Conservation (phyloP, 164 flowering plant genomes). For the Vitis labrusca region DNA sequence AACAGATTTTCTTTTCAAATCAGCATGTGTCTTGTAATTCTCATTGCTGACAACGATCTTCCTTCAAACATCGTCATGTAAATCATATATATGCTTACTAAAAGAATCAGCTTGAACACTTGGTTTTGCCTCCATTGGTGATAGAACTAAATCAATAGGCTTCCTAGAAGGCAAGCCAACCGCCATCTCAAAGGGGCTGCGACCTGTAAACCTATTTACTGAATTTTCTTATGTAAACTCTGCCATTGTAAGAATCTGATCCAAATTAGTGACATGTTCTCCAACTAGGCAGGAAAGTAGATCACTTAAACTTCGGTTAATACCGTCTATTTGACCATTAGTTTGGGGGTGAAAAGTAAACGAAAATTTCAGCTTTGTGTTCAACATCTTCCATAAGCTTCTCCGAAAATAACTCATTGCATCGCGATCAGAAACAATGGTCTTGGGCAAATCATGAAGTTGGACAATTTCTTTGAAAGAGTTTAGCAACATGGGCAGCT, state of each 20-base stretch:
- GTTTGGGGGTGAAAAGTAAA: background rate
- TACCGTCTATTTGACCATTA: background rate
- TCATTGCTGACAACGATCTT: background rate
- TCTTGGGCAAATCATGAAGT: background rate
- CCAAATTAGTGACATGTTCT: background rate
- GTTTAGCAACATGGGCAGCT: background rate
- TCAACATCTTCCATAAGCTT: background rate
- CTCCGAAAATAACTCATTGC: background rate
- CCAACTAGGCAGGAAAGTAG: too few species aligned
- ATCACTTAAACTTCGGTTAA: background rate
- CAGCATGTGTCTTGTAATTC: too few species aligned
- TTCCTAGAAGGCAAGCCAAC: background rate
- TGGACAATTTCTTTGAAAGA: background rate
- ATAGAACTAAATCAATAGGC: background rate
- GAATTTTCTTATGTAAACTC: slow-evolving; percentile 5
- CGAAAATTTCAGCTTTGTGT: background rate
- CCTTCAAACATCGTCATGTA: background rate
- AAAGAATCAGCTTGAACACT: background rate
- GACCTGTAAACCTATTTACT: background rate
- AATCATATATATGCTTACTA: background rate
- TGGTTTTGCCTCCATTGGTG: background rate
- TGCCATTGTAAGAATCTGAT: background rate
- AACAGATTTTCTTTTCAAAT: background rate
- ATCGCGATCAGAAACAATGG: background rate
- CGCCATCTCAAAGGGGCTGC: background rate